Conservation (phyloP, 2,329 filamentous ascomycete species). For the Neoascochyta sp. region DNA sequence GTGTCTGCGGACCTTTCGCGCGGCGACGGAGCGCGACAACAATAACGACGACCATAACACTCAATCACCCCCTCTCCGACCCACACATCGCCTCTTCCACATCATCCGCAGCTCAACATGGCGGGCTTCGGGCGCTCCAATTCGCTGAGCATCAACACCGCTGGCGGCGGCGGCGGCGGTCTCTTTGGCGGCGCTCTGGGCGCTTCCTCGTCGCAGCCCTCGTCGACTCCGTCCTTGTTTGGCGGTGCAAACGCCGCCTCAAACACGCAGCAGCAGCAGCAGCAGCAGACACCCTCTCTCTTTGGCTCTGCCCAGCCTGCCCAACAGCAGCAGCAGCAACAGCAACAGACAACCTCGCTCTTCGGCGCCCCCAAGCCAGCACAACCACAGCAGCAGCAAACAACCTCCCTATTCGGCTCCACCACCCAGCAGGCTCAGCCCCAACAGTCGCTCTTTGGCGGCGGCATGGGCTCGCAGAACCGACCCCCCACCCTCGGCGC, state of each 20-base stretch:
- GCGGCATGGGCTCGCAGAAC: slow-evolving; percentile 29
- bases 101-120: too few relatives aligned
- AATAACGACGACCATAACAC: too few relatives aligned
- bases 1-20: too few relatives aligned
- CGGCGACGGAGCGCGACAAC: too few relatives aligned
- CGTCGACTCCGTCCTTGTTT: slow-evolving; percentile 28
- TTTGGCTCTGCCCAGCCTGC: slow-evolving; percentile 26
- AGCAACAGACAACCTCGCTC: slow-evolving; percentile 23
- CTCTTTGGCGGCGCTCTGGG: slow-evolving; percentile 37
- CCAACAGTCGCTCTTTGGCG: slow-evolving; percentile 34
- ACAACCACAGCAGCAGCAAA: slow-evolving; percentile 27
- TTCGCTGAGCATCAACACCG: slow-evolving; percentile 55
- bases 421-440: slow-evolving; percentile 24
- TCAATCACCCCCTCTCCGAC: too few relatives aligned
- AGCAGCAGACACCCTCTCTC: slow-evolving; percentile 29
- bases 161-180: slow-evolving; percentile 37
- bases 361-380: slow-evolving; percentile 29
- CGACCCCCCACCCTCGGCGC: slow-evolving; percentile 24
- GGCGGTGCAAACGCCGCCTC: too few relatives aligned
- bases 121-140: slow-evolving; percentile 48
- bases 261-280: slow-evolving; percentile 29
- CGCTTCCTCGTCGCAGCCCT: slow-evolving; percentile 21
- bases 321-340: slow-evolving; percentile 30
- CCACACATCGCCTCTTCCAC: too few relatives aligned
- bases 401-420: slow-evolving; percentile 33